Percentiles rank a stretch among this genome's conserved stretches.
These are phyloP conservation scores for Scutellaria galericulata DNA, from an alignment of 257 asterid species.

Conservation along the genomic window DNA sequence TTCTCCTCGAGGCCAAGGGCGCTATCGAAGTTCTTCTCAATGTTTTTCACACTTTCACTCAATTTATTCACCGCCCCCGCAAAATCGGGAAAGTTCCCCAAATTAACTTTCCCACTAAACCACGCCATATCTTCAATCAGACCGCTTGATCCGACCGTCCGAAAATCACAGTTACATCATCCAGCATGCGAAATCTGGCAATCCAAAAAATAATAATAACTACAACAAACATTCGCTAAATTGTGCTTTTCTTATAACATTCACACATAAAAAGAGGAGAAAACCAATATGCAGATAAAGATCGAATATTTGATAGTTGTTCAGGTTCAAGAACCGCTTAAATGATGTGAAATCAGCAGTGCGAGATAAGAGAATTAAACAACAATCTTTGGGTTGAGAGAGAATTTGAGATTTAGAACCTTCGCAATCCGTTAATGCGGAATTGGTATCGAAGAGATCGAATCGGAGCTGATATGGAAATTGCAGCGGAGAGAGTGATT, in stretches of 20 bases:
- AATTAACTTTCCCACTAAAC: constrained; percentile 82
- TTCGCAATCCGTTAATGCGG: constrained; percentile 25
- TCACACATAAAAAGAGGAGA: background rate
- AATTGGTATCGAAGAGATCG: constrained; percentile 17
- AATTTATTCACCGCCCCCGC: constrained; percentile 94
- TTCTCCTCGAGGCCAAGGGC: constrained; percentile 96
- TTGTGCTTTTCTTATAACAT: constrained; percentile 6
- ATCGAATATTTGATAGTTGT: background rate
- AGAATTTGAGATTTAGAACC: constrained; percentile 28
- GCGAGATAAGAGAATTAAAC: constrained; percentile 22
- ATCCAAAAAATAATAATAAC: constrained; percentile 7
- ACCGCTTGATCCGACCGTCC: constrained; percentile 44
- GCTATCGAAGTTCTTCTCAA: constrained; percentile 94
- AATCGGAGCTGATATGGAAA: constrained; percentile 32
- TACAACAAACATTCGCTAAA: constrained; percentile 27
- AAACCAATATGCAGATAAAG: constrained; percentile 4
- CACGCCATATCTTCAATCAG: constrained; percentile 70
- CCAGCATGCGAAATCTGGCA: constrained; percentile 23
- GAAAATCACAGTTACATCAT: constrained; percentile 38
- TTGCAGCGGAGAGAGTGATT: background rate
- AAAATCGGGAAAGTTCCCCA: constrained; percentile 87
- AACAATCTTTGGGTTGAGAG: background rate
- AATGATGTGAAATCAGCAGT: constrained; percentile 8
- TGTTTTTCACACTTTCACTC: constrained; percentile 95
- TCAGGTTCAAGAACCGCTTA: constrained; percentile 24